Conservation (phyloP, 345 rosid species). For the Psidium guajava region DNA sequence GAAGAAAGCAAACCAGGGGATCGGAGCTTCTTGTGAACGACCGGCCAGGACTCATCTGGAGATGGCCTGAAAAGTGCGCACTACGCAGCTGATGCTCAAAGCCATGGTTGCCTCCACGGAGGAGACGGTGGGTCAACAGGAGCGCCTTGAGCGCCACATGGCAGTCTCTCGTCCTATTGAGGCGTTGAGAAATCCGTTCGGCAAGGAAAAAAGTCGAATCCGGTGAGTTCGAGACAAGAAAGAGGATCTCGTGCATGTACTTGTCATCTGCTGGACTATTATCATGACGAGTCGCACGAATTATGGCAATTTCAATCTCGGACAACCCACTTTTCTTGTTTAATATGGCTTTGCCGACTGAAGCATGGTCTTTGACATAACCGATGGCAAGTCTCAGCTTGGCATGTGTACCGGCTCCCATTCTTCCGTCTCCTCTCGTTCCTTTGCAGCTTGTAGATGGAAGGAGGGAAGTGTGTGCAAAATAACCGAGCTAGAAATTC, state of each 20-base stretch:
- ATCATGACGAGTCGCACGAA: conserved; percentile 73
- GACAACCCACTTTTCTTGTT: conserved; percentile 34
- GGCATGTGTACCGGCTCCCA: conserved; percentile 47
- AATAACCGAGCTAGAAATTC: not conserved
- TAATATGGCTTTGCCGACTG: conserved; percentile 69
- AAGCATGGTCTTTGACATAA: conserved; percentile 61
- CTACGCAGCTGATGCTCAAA: conserved; percentile 59
- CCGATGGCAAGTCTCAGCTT: conserved; percentile 54
- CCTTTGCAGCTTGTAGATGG: not conserved
- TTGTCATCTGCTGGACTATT: conserved; percentile 50
- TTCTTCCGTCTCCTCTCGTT: conserved; percentile 1
- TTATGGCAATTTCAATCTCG: conserved; percentile 59
- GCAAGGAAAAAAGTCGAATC: conserved; percentile 69
- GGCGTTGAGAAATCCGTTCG: conserved; percentile 64
- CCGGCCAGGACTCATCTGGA: conserved; percentile 38
- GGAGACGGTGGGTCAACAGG: conserved; percentile 62
- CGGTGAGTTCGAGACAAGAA: conserved; percentile 55
- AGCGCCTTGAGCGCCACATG: conserved; percentile 74
- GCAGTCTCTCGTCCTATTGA: conserved; percentile 52
- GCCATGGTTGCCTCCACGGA: conserved; percentile 69
- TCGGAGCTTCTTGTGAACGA: not conserved
- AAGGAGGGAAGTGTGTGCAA: not conserved
- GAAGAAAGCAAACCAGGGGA: conserved; percentile 31
- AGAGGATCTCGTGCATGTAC: conserved; percentile 75
- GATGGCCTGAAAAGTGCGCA: conserved; percentile 58